A percentile compares a stretch with the other conserved stretches of the same genome.
Evolutionary conservation across 2,329 filamentous ascomycete genomes (phyloP).

Genomic region (Botrytis sinoallii): DNA sequence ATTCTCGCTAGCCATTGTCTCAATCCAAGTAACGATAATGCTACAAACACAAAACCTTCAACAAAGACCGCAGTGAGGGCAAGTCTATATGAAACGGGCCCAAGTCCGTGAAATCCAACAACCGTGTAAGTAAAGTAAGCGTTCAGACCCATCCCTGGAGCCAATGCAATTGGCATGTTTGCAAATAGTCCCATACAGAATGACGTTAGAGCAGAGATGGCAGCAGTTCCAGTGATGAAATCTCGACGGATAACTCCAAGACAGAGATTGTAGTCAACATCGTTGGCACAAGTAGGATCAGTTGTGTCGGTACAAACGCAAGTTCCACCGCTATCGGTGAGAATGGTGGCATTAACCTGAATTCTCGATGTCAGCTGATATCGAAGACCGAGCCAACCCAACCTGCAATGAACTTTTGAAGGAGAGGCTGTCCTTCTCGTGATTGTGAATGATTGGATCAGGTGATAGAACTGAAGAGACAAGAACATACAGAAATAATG

Average conservation of each 20-base stretch:
- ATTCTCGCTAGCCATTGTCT: constrained; percentile 87
- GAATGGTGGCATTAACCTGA: constrained; percentile 40
- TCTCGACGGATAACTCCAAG: constrained; percentile 56
- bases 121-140: constrained; percentile 82
- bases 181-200: constrained; percentile 82
- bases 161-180: constrained; percentile 69
- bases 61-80: constrained; percentile 85
- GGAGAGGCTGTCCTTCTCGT: neutral
- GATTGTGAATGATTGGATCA: constrained; percentile 49
- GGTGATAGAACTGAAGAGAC: constrained; percentile 53
- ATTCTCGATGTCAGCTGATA: constrained; percentile 45
- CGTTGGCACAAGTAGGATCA: constrained; percentile 27
- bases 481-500: constrained; percentile 64
- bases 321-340: constrained; percentile 61
- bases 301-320: constrained; percentile 55
- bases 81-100: constrained; percentile 68
- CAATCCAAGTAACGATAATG: constrained; percentile 72
- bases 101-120: constrained; percentile 73
- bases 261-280: constrained; percentile 41
- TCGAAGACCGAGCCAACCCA: constrained; percentile 58
- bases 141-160: constrained; percentile 80
- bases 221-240: constrained; percentile 79
- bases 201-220: constrained; percentile 73
- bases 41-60: constrained; percentile 83
- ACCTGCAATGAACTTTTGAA: neutral